phyloP scores from a whole-genome alignment of 2,329 filamentous ascomycete genomes.

The Thielaviopsis punctulata region DNA sequence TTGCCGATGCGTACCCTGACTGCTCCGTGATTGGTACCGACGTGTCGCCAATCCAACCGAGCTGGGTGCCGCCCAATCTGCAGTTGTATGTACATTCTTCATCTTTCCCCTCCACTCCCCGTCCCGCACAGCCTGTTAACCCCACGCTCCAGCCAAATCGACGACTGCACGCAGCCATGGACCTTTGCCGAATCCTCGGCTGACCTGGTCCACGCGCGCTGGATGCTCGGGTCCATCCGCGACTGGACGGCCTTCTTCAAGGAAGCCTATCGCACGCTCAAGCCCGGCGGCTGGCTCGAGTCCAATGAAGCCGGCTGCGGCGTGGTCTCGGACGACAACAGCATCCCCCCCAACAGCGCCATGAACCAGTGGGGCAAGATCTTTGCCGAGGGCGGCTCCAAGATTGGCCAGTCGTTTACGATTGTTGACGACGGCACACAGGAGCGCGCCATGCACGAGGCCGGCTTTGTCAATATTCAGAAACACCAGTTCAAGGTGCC shows the following conservation, averaged over 20 bases:
- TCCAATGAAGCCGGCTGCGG: constrained; percentile 24
- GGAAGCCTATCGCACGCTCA: constrained; percentile 33
- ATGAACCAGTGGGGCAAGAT: constrained; percentile 17
- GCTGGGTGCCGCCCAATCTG: constrained; percentile 39
- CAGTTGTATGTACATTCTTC: constrained; percentile 24
- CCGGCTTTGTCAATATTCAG: constrained; percentile 17
- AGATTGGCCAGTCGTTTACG: constrained; percentile 18
- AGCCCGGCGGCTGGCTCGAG: constrained; percentile 33
- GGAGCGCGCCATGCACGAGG: constrained; percentile 14
- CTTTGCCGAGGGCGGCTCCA: constrained; percentile 17
- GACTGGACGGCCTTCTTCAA: constrained; percentile 37
- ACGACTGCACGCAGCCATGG: constrained; percentile 37
- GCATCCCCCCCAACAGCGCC: constrained; percentile 16
- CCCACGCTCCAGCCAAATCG: constrained; percentile 25
- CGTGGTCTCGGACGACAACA: constrained; percentile 18
- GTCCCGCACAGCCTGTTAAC: not conserved
- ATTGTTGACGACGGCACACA: constrained; percentile 14
- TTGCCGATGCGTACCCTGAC: constrained; percentile 25
- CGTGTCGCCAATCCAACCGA: constrained; percentile 39
- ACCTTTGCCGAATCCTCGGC: constrained; percentile 30
- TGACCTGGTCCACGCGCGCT: constrained; percentile 41
- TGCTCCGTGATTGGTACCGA: constrained; percentile 34
- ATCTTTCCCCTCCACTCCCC: too few relatives aligned
- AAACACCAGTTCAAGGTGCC: constrained; percentile 16
- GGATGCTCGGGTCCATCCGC: constrained; percentile 31